phyloP scores from a whole-genome alignment of 2,329 filamentous ascomycete genomes.

The Aspergillus fijiensis region DNA sequence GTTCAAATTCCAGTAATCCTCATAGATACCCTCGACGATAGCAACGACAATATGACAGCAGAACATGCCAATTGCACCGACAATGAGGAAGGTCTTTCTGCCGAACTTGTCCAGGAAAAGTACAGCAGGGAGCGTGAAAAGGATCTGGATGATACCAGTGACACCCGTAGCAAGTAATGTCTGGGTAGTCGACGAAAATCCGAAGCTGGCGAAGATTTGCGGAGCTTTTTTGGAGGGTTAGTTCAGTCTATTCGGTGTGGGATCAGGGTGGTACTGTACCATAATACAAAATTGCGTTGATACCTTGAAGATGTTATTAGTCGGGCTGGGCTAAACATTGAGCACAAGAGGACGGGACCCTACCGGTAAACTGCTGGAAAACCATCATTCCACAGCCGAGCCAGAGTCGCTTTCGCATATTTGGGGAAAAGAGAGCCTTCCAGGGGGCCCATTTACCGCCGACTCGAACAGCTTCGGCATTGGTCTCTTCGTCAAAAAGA shows the following conservation, averaged over 20 bases:
- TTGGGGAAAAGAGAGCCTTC: slow-evolving; percentile 30
- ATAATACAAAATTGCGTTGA: slow-evolving; percentile 46
- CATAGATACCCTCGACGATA: slow-evolving; percentile 47
- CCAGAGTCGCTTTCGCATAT: slow-evolving; percentile 29
- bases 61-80: slow-evolving; percentile 67
- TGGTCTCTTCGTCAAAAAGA: slow-evolving; percentile 71
- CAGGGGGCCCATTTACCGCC: slow-evolving; percentile 24
- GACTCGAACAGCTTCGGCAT: slow-evolving; percentile 50
- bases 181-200: slow-evolving; percentile 25
- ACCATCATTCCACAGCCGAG: slow-evolving; percentile 32
- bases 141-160: slow-evolving; percentile 33
- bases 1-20: slow-evolving; percentile 53
- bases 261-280: no score
- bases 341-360: no score
- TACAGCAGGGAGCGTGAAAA: slow-evolving; percentile 39
- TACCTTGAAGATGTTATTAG: slow-evolving; percentile 12
- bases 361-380: slow-evolving; percentile 51
- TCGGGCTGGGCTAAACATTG: no score
- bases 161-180: slow-evolving; percentile 30
- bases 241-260: no score
- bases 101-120: slow-evolving; percentile 41
- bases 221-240: slow-evolving; percentile 22
- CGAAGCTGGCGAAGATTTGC: slow-evolving; percentile 28
- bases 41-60: slow-evolving; percentile 70
- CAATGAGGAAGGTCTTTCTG: slow-evolving; percentile 36